phyloP scores from a whole-genome alignment of 441 rosid genomes.

The Mallotus repandus region DNA sequence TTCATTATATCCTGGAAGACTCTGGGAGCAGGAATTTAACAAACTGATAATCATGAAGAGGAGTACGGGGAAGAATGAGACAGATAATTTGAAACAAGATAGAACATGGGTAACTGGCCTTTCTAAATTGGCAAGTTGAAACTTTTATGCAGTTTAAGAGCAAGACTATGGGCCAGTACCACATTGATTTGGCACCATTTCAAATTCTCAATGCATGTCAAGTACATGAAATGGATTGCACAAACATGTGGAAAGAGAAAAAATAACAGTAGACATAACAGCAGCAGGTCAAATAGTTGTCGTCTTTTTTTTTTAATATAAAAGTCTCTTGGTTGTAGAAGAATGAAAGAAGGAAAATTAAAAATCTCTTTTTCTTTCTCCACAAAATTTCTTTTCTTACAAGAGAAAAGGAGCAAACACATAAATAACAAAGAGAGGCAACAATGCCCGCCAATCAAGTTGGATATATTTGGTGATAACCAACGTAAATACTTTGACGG shows the following conservation, averaged over 20 bases:
- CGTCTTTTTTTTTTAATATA: background rate
- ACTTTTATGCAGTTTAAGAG: background rate
- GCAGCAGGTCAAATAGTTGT: background rate
- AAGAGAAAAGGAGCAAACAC: background rate
- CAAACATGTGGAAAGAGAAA: background rate
- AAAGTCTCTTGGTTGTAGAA: background rate
- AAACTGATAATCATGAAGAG: background rate
- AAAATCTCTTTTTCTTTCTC: background rate
- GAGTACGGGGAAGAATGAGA: background rate
- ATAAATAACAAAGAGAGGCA: background rate
- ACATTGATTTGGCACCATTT: background rate
- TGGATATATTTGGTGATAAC: background rate
- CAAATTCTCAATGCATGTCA: background rate
- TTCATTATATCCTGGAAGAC: conserved; percentile 3
- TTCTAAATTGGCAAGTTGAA: too few species aligned
- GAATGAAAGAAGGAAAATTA: too few species aligned
- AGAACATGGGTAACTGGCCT: too few species aligned
- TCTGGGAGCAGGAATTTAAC: background rate
- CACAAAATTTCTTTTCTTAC: background rate
- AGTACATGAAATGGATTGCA: background rate
- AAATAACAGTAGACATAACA: too few species aligned
- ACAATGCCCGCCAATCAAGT: background rate
- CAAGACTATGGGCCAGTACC: background rate
- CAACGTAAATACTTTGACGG: background rate
- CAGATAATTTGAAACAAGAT: background rate